Conservation (phyloP, 352 stramenopile species). For the Thalassiosira hispida region DNA sequence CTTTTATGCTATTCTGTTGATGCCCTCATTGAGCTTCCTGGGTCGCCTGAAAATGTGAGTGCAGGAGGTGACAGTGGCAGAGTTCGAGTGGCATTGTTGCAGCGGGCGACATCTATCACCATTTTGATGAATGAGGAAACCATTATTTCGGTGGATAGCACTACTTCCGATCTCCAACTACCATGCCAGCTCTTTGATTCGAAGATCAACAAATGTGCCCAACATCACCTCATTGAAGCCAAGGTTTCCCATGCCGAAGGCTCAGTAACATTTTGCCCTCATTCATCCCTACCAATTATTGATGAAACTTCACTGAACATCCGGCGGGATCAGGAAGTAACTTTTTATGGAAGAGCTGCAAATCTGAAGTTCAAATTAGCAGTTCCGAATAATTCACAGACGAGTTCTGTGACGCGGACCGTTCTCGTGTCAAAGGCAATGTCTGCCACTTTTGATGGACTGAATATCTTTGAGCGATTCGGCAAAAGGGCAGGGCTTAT, state of each 20-base stretch:
- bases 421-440: slow-evolving; percentile 41
- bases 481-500: slow-evolving; percentile 15
- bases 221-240: slow-evolving; percentile 31
- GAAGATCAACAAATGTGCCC: slow-evolving; percentile 4
- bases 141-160: neutral
- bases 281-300: slow-evolving; percentile 43
- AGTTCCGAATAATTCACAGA: slow-evolving; percentile 12
- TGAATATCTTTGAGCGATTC: slow-evolving; percentile 48
- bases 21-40: slow-evolving; percentile 45
- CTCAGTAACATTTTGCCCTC: slow-evolving; percentile 57
- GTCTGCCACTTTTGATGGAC: slow-evolving; percentile 26
- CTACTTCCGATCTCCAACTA: slow-evolving; percentile 7
- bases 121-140: slow-evolving; percentile 25
- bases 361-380: slow-evolving; percentile 27
- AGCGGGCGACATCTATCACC: slow-evolving; percentile 14
- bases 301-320: neutral
- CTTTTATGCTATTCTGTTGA: slow-evolving; percentile 46
- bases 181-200: slow-evolving; percentile 37
- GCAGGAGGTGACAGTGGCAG: slow-evolving; percentile 7
- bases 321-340: slow-evolving; percentile 9
- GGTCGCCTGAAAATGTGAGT: neutral
- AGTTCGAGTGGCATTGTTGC: slow-evolving; percentile 44
- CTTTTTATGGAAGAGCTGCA: slow-evolving; percentile 32
- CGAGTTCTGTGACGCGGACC: slow-evolving; percentile 1
- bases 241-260: slow-evolving; percentile 28